Evolutionary conservation across 2,329 filamentous ascomycete genomes (phyloP).

Genomic region (Trichoderma sp.): DNA sequence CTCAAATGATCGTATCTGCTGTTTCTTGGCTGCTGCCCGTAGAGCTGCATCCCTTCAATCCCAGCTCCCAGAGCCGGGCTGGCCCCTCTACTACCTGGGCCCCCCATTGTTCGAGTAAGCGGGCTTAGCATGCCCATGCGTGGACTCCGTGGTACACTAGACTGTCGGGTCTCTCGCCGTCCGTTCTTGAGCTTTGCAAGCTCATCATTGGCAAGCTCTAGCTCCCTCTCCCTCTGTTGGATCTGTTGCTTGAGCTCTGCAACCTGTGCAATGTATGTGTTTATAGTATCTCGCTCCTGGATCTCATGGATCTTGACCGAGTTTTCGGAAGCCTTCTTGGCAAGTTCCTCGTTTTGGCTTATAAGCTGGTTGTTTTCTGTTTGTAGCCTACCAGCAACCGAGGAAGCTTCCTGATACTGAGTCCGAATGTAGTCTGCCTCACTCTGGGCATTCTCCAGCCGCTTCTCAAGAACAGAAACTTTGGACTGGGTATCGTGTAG

Average conservation of each 20-base stretch:
- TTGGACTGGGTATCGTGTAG: constrained; percentile 39
- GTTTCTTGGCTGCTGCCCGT: constrained; percentile 38
- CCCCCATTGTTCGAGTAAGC: constrained; percentile 33
- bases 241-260: constrained; percentile 42
- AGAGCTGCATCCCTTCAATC: constrained; percentile 40
- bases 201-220: constrained; percentile 49
- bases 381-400: constrained; percentile 43
- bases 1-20: constrained; percentile 46
- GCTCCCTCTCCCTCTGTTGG: constrained; percentile 51
- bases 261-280: constrained; percentile 38
- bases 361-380: constrained; percentile 48
- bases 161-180: constrained; percentile 54
- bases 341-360: constrained; percentile 39
- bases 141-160: constrained; percentile 58
- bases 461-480: constrained; percentile 41
- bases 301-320: constrained; percentile 46
- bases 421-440: constrained; percentile 57
- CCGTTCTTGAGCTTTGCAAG: constrained; percentile 46
- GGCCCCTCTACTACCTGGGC: constrained; percentile 47
- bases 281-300: constrained; percentile 39
- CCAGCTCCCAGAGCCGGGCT: constrained; percentile 44
- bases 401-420: constrained; percentile 58
- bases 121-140: constrained; percentile 54
- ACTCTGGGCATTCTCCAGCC: constrained; percentile 40
- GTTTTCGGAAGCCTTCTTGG: constrained; percentile 44